These are phyloP conservation scores for Cynara cardunculus DNA, from an alignment of 129 eudicot genomes.

Conservation along the genomic window DNA sequence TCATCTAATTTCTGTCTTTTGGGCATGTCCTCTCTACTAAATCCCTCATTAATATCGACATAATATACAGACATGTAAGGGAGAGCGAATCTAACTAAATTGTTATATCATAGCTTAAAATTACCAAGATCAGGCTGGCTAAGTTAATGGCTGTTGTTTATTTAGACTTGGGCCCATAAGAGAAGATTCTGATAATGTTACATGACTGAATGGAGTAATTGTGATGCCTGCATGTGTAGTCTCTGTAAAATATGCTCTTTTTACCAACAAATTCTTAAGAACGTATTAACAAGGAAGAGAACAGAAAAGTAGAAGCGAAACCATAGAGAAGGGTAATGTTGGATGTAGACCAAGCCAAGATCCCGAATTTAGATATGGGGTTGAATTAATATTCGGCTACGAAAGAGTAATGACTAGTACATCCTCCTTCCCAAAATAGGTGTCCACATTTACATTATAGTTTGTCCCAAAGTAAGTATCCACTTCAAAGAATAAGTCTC, in stretches of 20 bases:
- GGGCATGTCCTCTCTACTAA: not conserved
- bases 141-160: too few relatives aligned
- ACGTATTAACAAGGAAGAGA: too few relatives aligned
- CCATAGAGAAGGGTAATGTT: too few relatives aligned
- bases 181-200: too few relatives aligned
- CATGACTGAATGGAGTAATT: too few relatives aligned
- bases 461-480: not conserved
- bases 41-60: not conserved
- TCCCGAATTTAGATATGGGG: not conserved
- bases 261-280: too few relatives aligned
- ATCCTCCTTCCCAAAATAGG: not conserved
- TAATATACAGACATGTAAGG: not conserved
- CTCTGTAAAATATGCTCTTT: too few relatives aligned
- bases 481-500: not conserved
- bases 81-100: not conserved
- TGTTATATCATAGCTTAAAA: not conserved
- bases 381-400: not conserved
- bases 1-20: not conserved
- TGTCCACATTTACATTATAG: not conserved
- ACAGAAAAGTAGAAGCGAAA: too few relatives aligned
- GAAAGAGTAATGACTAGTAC: not conserved
- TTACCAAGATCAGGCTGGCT: not conserved
- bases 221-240: too few relatives aligned
- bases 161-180: too few relatives aligned
- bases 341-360: not conserved